Base-by-base conservation (phyloP, 495 filamentous ascomycete species). In the Penicillium crystallinum region DNA sequence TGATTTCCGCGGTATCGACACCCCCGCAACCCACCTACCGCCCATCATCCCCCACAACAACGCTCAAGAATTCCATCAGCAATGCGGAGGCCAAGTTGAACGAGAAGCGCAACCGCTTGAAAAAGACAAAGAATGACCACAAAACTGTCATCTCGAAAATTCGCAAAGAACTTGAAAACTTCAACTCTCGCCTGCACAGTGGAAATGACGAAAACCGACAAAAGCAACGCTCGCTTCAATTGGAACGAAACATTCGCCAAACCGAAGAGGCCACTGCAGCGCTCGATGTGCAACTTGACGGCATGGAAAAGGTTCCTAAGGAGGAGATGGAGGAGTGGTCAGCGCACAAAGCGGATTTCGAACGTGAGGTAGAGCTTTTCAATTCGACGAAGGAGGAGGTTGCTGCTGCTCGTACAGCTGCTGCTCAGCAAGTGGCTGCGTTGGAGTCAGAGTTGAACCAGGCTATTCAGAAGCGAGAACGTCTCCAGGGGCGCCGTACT, bases 31-130 rank as follows among this genome's bases (percentile, higher is more conserved):
- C 85, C 19, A 77, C 81, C 14, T 82, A 84, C 55, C 84, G 89
- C 55, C 85, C 89, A 27, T 86, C 89, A 40, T 95, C 90, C n/a
- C 91, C 91, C 3, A 86, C 84, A 10, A 92, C 91, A 6, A 97
- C 91, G 0, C 77, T 97, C 30, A 88, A 85, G 63, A 90, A 90
- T 19, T 95, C 90, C 6, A 93, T 97, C 49, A 78, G 82, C 41
- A 81, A 88, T 14, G 86, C 87, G 14, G 89, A 96, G 56, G 69
- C 77, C 52, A 95, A 89, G 66, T 69, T 95, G 33, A 81, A 80
- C 45, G 90, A 95, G 37, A 84, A 87, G 52, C 87, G 85, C 53
- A 77, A 82, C 31, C 85, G 86, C 17, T 78, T 88, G 59, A 91
- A 88, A 64, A 80, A 84, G 31, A 77, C 77, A 42, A 86, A 86